phyloP scores from a whole-genome alignment of 495 filamentous ascomycete species.

The Clohesyomyces aquaticus region DNA sequence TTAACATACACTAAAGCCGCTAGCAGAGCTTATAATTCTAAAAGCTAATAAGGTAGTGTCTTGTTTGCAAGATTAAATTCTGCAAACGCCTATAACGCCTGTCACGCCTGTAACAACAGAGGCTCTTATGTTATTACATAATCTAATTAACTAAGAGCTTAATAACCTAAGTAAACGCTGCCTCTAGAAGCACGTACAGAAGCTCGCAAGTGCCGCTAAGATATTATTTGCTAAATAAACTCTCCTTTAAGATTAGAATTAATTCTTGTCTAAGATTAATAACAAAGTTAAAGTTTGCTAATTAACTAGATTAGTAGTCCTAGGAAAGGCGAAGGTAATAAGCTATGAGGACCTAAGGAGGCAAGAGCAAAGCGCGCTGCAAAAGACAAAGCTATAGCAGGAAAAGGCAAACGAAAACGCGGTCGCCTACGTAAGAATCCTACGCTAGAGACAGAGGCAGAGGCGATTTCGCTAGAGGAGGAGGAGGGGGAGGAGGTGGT shows the following conservation, averaged over 20 bases:
- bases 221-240: slow-evolving; percentile 9
- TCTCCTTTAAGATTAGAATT: slow-evolving; percentile 9
- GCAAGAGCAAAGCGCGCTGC: slow-evolving; percentile 10
- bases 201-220: too few relatives aligned
- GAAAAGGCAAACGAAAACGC: not conserved
- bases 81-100: not conserved
- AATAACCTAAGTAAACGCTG: too few relatives aligned
- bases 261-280: not conserved
- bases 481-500: too few relatives aligned
- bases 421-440: too few relatives aligned
- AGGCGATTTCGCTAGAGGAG: too few relatives aligned
- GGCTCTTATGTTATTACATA: slow-evolving; percentile 6
- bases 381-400: slow-evolving; percentile 10
- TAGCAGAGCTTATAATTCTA: slow-evolving; percentile 1
- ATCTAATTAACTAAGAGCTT: slow-evolving; percentile 4
- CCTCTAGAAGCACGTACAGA: slow-evolving; percentile 10
- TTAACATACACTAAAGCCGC: slow-evolving; percentile 6
- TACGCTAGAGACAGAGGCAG: too few relatives aligned
- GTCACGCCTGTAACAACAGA: slow-evolving; percentile 6
- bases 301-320: slow-evolving; percentile 1
- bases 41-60: not conserved
- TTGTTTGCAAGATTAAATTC: slow-evolving; percentile 3
- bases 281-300: slow-evolving; percentile 4
- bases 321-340: slow-evolving; percentile 14
- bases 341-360: slow-evolving; percentile 12